Evolutionary conservation across 257 asterid species (phyloP), one percentile per base, ranked within the genome.

Genomic region (Fraxinus anomala): DNA sequence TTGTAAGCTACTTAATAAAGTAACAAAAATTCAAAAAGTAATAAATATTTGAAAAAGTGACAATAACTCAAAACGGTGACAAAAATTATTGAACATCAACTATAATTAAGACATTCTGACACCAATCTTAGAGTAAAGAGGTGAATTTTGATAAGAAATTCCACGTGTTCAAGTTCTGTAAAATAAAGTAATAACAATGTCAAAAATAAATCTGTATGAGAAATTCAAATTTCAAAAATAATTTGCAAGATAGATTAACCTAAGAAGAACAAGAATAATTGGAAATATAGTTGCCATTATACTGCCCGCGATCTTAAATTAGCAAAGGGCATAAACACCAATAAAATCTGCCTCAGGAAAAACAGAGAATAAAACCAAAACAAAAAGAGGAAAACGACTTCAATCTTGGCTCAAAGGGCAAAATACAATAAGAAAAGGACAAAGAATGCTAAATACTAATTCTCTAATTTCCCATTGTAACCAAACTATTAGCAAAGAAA

Each of bases 171-270:
- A 30, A 30, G 33, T 2, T 30, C 33, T 30, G 2, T 30, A 30
- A 30, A 30, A 28, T 12, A 33, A 42, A 54, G 16, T 65, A 51
- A 77, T 44, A 54, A 12, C 73, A 76, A 4, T 8, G 36, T 68
- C 68, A 54, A 42, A 26, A 31, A 39, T n/a, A 24, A 39, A 72
- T 44, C 68, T 51, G 8, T 54, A 82, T 39, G 69, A 37, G 68
- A 44, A 14, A 40, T 19, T 17, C 6, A 1, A 73, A 66, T 73
- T 40, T 28, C 6, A 44, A 1, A 54, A 54, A 3, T 21, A 21
- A 68, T 49, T 31, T n/a, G 34, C 23, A 77, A 13, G 24, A 23
- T 75, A 28, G 33, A 69, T 14, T 19, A 30, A 33, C 76, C 39
- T 40, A 21, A 56, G 1, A 73, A 54, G 54, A 47, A 47, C 19